These are phyloP conservation scores for Penicillium sp. DNA, from an alignment of 2,329 filamentous ascomycete genomes.

Conservation along the genomic window DNA sequence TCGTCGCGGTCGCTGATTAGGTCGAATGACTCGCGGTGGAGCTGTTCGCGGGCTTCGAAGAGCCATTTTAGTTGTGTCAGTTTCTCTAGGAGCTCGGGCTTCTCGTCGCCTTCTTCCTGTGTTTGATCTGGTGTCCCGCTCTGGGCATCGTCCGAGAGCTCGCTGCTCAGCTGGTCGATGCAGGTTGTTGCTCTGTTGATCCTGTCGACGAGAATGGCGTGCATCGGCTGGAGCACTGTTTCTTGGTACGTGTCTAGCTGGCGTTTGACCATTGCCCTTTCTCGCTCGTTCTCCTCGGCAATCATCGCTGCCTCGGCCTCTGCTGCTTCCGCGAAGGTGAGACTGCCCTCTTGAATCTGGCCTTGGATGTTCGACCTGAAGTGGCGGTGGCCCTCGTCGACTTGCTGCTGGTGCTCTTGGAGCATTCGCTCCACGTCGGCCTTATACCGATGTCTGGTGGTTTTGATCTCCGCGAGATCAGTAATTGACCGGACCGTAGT, in stretches of 20 bases:
- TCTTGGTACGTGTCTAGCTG: conserved; percentile 84
- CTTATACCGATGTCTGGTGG: conserved; percentile 56
- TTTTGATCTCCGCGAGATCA: conserved; percentile 68
- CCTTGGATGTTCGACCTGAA: conserved; percentile 73
- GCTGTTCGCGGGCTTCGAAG: conserved; percentile 84
- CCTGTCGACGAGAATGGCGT: conserved; percentile 72
- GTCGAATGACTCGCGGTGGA: conserved; percentile 83
- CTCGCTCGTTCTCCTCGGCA: conserved; percentile 64
- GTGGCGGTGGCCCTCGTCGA: conserved; percentile 60
- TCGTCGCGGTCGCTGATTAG: conserved; percentile 81
- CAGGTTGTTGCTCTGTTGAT: conserved; percentile 70
- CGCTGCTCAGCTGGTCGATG: conserved; percentile 70
- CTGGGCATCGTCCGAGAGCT: conserved; percentile 70
- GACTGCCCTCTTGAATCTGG: conserved; percentile 72
- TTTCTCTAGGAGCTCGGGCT: conserved; percentile 90
- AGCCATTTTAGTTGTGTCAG: conserved; percentile 95
- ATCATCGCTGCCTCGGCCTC: conserved; percentile 74
- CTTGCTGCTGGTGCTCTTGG: conserved; percentile 50
- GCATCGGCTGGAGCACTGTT: conserved; percentile 77
- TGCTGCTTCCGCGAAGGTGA: conserved; percentile 79
- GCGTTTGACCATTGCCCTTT: conserved; percentile 70
- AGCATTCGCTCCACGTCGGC: conserved; percentile 53
- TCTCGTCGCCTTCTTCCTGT: conserved; percentile 92
- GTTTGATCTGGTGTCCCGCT: conserved; percentile 72
- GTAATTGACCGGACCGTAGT: conserved; percentile 69